Evolutionary conservation across 805 yeast genomes (phyloP).

Genomic region (Sugiyamaella americana): DNA sequence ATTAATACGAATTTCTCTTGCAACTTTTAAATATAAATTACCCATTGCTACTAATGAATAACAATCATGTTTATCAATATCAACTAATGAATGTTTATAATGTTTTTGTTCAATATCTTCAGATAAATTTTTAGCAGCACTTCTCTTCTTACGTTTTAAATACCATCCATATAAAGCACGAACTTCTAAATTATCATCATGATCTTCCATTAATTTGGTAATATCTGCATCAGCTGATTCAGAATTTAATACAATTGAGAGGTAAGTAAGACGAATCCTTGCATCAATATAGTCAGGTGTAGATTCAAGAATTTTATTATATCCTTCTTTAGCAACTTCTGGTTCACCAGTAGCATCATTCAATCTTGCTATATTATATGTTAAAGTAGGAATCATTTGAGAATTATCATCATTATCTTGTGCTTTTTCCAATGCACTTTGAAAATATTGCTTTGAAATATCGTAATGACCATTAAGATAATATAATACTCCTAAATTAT

Average conservation of each 20-base stretch:
- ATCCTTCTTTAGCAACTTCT: conserved; percentile 38
- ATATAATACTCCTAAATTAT: conserved; percentile 80
- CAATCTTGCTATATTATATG: conserved; percentile 74
- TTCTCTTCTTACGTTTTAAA: conserved; percentile 38
- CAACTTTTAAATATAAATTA: conserved; percentile 73
- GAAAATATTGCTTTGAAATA: conserved; percentile 40
- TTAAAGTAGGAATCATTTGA: conserved; percentile 36
- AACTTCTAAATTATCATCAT: conserved; percentile 65
- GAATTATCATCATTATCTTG: neutral
- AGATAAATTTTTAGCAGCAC: conserved; percentile 40
- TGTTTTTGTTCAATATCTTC: conserved; percentile 64
- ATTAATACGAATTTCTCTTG: conserved; percentile 59
- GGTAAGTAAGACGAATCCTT: conserved; percentile 59
- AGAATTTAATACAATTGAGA: conserved; percentile 42
- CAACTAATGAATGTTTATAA: conserved; percentile 77
- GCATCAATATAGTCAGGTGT: conserved; percentile 74
- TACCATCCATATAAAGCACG: conserved; percentile 94
- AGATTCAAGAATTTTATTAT: conserved; percentile 48
- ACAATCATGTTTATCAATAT: conserved; percentile 73
- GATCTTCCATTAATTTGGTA: conserved; percentile 45
- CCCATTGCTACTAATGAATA: conserved; percentile 89
- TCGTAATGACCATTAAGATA: conserved; percentile 56
- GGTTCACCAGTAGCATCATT: conserved; percentile 43
- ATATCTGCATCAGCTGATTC: conserved; percentile 45
- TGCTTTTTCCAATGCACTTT: conserved; percentile 6